phyloP scores from a whole-genome alignment of 495 filamentous ascomycete species.

The Xanthoparmelia taractica region DNA sequence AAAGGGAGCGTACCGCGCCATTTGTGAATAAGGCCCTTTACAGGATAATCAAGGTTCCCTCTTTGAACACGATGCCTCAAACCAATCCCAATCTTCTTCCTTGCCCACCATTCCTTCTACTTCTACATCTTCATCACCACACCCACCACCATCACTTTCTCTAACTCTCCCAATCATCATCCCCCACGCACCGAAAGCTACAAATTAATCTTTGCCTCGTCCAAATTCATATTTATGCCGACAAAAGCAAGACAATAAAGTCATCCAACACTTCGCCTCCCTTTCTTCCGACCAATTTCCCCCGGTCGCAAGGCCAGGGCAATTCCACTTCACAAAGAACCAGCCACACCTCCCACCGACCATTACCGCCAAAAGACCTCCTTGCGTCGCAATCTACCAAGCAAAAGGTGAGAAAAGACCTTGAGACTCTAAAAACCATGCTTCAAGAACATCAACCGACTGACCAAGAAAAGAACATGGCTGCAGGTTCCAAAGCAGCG shows the following conservation, averaged over 20 bases:
- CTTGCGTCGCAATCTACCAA: slow-evolving; percentile 2
- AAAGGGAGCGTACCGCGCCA: slow-evolving; percentile 4
- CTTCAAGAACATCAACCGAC: not conserved
- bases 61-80: slow-evolving; percentile 13
- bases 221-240: not conserved
- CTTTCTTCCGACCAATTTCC: not conserved
- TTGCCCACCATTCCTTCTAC: slow-evolving; percentile 4
- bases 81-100: not conserved
- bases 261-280: not conserved
- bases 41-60: slow-evolving; percentile 15
- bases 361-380: not conserved
- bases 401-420: not conserved
- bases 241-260: not conserved
- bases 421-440: not conserved
- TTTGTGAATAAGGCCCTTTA: slow-evolving; percentile 9
- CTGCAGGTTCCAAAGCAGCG: slow-evolving; percentile 18
- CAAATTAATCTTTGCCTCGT: slow-evolving; percentile 5
- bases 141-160: slow-evolving; percentile 19
- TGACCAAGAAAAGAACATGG: slow-evolving; percentile 20
- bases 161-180: slow-evolving; percentile 4
- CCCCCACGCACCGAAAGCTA: slow-evolving; percentile 4
- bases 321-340: not conserved
- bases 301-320: slow-evolving; percentile 11
- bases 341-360: not conserved
- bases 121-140: slow-evolving; percentile 4